Percentiles rank a stretch among this genome's conserved stretches.
These are phyloP conservation scores for Lepiota brunneoincarnata DNA, from an alignment of 768 basidiomycete species.

Conservation along the genomic window DNA sequence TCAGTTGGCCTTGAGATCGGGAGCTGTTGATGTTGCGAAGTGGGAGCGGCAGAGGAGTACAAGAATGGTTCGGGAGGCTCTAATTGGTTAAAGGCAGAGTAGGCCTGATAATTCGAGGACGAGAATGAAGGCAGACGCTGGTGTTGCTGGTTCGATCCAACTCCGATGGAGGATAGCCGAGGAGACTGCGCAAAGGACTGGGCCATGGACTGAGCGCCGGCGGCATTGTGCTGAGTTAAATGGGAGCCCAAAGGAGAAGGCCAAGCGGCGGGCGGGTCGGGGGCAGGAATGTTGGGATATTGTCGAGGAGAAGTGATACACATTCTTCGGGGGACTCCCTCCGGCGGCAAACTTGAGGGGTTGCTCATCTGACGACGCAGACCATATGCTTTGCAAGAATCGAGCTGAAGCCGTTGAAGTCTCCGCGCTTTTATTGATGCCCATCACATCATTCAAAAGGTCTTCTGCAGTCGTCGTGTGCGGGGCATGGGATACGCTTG, in stretches of 20 bases:
- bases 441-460: conserved; percentile 52
- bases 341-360: conserved; percentile 32
- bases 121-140: conserved; percentile 10
- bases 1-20: not conserved
- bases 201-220: not conserved
- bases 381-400: conserved; percentile 61
- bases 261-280: conserved; percentile 14
- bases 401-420: conserved; percentile 16
- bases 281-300: conserved; percentile 20
- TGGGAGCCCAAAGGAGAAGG: conserved; percentile 17
- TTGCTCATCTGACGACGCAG: conserved; percentile 51
- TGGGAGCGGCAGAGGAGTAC: not conserved
- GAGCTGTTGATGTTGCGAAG: not conserved
- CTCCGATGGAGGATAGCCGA: not conserved
- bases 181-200: not conserved
- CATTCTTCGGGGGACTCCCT: conserved; percentile 23
- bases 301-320: conserved; percentile 29
- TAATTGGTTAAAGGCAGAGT: not conserved
- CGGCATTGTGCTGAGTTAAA: not conserved
- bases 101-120: not conserved
- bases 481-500: conserved; percentile 15
- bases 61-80: not conserved
- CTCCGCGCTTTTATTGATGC: conserved; percentile 23
- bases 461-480: conserved; percentile 64
- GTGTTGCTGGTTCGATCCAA: conserved; percentile 1